Evolutionary conservation across 1,139 yeast genomes (phyloP).

Genomic region (Yarrowia galli): DNA sequence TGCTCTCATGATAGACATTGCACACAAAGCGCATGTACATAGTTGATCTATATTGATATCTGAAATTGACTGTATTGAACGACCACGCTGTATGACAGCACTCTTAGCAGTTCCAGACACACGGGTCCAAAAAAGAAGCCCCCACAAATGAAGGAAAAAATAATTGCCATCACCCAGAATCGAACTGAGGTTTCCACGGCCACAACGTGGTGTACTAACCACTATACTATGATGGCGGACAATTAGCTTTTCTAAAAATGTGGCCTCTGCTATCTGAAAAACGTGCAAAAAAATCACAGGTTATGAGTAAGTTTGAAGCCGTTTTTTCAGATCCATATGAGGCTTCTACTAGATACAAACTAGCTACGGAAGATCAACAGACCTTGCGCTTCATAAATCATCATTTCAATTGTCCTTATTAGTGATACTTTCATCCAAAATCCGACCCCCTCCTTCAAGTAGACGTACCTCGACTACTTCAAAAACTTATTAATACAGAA

Average conservation of each 20-base stretch:
- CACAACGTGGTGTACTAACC: conserved; percentile 39
- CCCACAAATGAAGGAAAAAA: neutral
- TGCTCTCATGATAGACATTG: no score
- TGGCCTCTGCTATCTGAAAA: neutral
- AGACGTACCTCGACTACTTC: conserved; percentile 6
- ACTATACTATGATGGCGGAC: conserved; percentile 37
- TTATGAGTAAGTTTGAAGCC: neutral
- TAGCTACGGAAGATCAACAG: neutral
- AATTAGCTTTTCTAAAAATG: conserved; percentile 39
- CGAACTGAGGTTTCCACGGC: conserved; percentile 38
- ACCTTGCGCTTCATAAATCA: no score
- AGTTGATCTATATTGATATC: neutral
- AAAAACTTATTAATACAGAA: conserved; percentile 42
- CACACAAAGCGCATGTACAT: no score
- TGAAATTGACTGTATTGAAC: no score
- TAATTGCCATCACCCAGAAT: conserved; percentile 41
- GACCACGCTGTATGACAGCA: no score
- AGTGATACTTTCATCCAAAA: neutral
- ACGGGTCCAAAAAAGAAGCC: neutral
- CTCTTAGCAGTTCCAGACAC: no score
- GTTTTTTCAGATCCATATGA: no score
- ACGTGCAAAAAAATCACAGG: neutral
- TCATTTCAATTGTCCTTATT: conserved; percentile 2
- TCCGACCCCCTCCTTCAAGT: neutral
- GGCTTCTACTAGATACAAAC: neutral